phyloP scores from a whole-genome alignment of 176 grass and related monocot genomes.

The bread wheat (Triticum aestivum) region DNA sequence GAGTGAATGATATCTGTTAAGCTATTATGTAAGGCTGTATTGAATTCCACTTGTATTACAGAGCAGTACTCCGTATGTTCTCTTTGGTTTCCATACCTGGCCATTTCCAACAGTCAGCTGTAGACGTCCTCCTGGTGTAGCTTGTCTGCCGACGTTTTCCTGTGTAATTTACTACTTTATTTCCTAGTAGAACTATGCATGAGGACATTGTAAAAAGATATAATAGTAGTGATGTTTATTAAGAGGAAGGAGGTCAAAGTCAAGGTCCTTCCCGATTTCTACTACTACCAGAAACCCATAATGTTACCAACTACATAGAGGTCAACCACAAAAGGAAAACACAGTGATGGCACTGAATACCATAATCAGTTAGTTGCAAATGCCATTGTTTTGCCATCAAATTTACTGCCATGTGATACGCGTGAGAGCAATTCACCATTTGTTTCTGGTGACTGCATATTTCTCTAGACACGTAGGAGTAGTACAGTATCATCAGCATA shows the following conservation, averaged over 20 bases:
- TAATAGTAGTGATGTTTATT: not conserved
- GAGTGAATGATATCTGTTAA: not conserved
- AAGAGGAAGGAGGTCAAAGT: not conserved
- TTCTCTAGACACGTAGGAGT: not conserved
- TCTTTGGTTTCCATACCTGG: not conserved
- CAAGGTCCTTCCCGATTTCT: not conserved
- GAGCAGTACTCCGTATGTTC: not conserved
- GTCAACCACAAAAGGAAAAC: not conserved
- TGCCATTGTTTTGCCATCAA: not conserved
- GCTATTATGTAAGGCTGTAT: not conserved
- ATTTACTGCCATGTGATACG: not conserved
- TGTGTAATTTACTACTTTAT: not conserved
- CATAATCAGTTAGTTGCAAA: not conserved
- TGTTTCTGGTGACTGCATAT: not conserved
- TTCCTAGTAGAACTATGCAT: not conserved
- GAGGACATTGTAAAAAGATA: not conserved
- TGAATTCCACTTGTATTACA: not conserved
- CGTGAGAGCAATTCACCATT: not conserved
- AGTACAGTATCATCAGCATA: not conserved
- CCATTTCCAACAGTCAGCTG: not conserved
- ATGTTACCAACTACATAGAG: not conserved
- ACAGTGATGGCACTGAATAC: not conserved
- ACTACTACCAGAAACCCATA: not conserved
- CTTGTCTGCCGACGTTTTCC: not conserved
- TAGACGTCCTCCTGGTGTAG: not conserved